These are phyloP conservation scores for Amanita jacksonii DNA, from an alignment of 768 basidiomycete species.

Conservation along the genomic window DNA sequence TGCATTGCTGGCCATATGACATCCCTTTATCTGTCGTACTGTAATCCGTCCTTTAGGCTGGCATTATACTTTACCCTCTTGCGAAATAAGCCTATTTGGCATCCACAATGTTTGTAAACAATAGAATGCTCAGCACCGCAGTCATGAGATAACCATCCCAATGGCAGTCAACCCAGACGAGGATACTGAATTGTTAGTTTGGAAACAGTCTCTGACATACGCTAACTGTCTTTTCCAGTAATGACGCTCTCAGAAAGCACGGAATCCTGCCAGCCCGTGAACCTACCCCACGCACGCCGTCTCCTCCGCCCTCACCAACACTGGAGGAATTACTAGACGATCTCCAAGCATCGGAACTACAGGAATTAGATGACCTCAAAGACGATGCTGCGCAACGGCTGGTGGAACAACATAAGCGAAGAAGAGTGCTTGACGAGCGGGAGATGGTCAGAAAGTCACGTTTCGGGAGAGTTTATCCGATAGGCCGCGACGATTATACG, in stretches of 20 bases:
- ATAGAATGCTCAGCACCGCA: no score
- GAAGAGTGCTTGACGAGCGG: slow-evolving; percentile 55
- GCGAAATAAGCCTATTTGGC: not conserved
- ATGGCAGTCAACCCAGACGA: slow-evolving; percentile 79
- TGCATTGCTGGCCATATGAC: not conserved
- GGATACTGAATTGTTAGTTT: slow-evolving; percentile 90
- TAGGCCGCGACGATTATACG: slow-evolving; percentile 89
- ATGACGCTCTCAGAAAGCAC: slow-evolving; percentile 87
- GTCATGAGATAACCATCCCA: no score
- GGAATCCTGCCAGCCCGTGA: slow-evolving; percentile 81
- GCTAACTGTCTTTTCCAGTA: slow-evolving; percentile 38
- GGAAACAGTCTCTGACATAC: not conserved
- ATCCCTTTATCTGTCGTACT: slow-evolving; percentile 2
- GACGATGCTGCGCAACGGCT: slow-evolving; percentile 73
- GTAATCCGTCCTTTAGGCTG: slow-evolving; percentile 5
- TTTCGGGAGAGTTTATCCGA: slow-evolving; percentile 83
- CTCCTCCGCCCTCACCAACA: slow-evolving; percentile 69
- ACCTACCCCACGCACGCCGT: slow-evolving; percentile 62
- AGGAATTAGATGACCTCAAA: slow-evolving; percentile 54
- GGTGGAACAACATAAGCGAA: slow-evolving; percentile 55
- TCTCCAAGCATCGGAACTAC: slow-evolving; percentile 52
- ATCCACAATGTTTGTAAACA: no score
- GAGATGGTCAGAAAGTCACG: slow-evolving; percentile 48
- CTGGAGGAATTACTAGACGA: slow-evolving; percentile 61
- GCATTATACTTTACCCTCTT: slow-evolving; percentile 1